Percentiles rank a stretch among this genome's conserved stretches.
Conservation (phyloP, 1,284 basidiomycete species). For the Puccinia polysora region DNA sequence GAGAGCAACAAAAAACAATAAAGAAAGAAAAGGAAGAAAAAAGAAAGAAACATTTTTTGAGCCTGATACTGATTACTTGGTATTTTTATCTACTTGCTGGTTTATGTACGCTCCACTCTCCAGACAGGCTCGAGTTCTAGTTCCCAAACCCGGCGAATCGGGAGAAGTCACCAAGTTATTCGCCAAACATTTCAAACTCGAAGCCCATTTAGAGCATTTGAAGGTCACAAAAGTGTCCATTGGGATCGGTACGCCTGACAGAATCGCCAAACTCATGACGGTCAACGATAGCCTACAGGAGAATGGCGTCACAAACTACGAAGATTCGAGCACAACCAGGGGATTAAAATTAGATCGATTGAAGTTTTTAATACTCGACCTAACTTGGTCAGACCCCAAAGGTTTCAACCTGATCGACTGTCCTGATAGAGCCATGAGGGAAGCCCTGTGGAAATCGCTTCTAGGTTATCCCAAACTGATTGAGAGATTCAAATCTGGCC, state of each 20-base stretch:
- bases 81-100: too few relatives aligned
- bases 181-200: constrained; percentile 33
- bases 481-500: constrained; percentile 10
- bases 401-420: constrained; percentile 20
- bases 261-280: constrained; percentile 20
- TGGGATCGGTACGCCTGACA: constrained; percentile 29
- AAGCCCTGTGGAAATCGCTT: constrained; percentile 24
- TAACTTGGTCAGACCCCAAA: constrained; percentile 31
- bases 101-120: background rate
- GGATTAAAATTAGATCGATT: constrained; percentile 28
- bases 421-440: constrained; percentile 6
- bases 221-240: constrained; percentile 1
- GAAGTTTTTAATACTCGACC: constrained; percentile 18
- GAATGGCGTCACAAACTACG: too few relatives aligned
- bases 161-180: constrained; percentile 35
- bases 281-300: background rate
- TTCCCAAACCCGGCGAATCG: constrained; percentile 2
- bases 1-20: too few relatives aligned
- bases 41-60: too few relatives aligned
- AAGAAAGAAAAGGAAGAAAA: too few relatives aligned
- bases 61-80: too few relatives aligned
- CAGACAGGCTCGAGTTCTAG: constrained; percentile 20
- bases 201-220: constrained; percentile 15
- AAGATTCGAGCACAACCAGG: too few relatives aligned
- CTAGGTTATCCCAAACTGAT: constrained; percentile 12